phyloP scores from a whole-genome alignment of 768 basidiomycete species.

The Amanita subjunquillea region DNA sequence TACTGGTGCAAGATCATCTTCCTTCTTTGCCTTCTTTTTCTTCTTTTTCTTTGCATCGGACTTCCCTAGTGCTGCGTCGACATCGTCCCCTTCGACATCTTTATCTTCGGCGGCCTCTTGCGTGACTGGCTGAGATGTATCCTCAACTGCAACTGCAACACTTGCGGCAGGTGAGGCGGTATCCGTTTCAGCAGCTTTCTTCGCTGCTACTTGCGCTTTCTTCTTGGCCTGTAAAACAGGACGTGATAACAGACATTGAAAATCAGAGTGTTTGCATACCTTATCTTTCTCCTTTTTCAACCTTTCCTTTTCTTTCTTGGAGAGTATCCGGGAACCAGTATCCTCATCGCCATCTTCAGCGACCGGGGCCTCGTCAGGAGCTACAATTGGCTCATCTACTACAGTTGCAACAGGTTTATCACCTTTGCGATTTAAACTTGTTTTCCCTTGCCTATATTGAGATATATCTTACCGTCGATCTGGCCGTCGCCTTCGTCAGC shows the following conservation, averaged over 20 bases:
- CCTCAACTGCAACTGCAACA: slow-evolving; percentile 15
- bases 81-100: slow-evolving; percentile 61
- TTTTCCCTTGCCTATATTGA: background rate
- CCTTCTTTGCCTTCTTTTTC: slow-evolving; percentile 70
- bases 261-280: slow-evolving; percentile 27
- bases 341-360: slow-evolving; percentile 48
- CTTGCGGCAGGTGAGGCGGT: slow-evolving; percentile 17
- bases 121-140: slow-evolving; percentile 20
- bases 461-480: slow-evolving; percentile 10
- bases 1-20: slow-evolving; percentile 36
- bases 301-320: slow-evolving; percentile 96
- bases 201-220: slow-evolving; percentile 86
- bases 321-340: slow-evolving; percentile 56
- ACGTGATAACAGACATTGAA: slow-evolving; percentile 4
- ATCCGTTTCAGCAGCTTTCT: slow-evolving; percentile 40
- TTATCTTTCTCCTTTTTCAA: slow-evolving; percentile 97
- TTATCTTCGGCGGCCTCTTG: slow-evolving; percentile 33
- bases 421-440: slow-evolving; percentile 11
- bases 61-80: slow-evolving; percentile 36
- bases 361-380: slow-evolving; percentile 20
- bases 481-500: slow-evolving; percentile 30
- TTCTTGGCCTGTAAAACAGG: slow-evolving; percentile 65
- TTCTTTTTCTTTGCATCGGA: slow-evolving; percentile 74
- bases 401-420: slow-evolving; percentile 13
- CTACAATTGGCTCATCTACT: slow-evolving; percentile 14